Percentiles rank a stretch among this genome's conserved stretches.
phyloP scores from a whole-genome alignment of 768 basidiomycete species.

The Hygrophoropsis aurantiaca region DNA sequence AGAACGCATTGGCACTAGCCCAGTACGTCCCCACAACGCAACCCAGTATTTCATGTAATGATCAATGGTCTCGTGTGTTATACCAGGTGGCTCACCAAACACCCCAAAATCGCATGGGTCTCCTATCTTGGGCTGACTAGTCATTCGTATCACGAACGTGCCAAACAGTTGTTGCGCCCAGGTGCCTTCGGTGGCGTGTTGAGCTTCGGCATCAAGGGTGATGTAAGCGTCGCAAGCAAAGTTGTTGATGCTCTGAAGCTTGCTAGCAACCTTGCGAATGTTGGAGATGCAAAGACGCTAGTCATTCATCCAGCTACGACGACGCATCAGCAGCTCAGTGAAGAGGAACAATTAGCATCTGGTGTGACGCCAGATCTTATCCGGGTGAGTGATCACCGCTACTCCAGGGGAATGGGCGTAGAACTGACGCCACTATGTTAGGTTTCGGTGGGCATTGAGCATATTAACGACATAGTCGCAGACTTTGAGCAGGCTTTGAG shows the following conservation, averaged over 20 bases:
- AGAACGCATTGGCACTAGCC: conserved; percentile 57
- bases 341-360: conserved; percentile 44
- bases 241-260: conserved; percentile 72
- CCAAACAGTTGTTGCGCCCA: conserved; percentile 53
- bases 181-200: conserved; percentile 69
- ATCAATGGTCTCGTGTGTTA: too few relatives aligned
- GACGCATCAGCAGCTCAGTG: conserved; percentile 57
- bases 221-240: conserved; percentile 47
- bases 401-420: background rate
- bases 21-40: conserved; percentile 25
- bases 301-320: conserved; percentile 60
- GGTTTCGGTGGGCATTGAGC: conserved; percentile 47
- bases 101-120: conserved; percentile 73
- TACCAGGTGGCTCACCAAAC: conserved; percentile 56
- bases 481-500: conserved; percentile 44
- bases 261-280: conserved; percentile 72
- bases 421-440: conserved; percentile 7
- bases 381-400: conserved; percentile 38
- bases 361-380: conserved; percentile 60
- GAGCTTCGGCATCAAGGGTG: conserved; percentile 74
- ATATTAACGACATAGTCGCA: conserved; percentile 45
- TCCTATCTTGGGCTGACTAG: conserved; percentile 68
- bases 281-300: conserved; percentile 65
- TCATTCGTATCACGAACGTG: conserved; percentile 62
- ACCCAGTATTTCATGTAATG: too few relatives aligned